Conservation (phyloP, 768 basidiomycete genomes). For the Russula earlei region DNA sequence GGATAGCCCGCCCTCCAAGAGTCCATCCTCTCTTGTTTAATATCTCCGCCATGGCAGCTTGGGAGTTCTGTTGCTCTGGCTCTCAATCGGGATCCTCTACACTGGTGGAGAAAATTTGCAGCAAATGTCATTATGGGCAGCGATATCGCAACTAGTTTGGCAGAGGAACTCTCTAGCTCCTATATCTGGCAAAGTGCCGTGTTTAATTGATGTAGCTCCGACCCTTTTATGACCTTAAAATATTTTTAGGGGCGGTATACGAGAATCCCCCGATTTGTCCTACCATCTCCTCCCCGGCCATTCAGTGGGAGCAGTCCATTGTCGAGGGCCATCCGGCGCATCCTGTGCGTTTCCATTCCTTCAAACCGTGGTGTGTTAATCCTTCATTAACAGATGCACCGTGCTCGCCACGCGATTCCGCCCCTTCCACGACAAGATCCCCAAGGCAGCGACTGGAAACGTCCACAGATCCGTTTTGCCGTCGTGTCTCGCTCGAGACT, state of each 20-base stretch:
- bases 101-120: slow-evolving; percentile 38
- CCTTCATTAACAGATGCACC: slow-evolving; percentile 39
- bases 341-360: slow-evolving; percentile 31
- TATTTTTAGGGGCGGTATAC: slow-evolving; percentile 30
- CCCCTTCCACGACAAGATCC: slow-evolving; percentile 12
- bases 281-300: slow-evolving; percentile 32
- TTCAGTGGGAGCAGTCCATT: slow-evolving; percentile 51
- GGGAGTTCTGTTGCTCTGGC: slow-evolving; percentile 23
- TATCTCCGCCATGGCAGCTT: slow-evolving; percentile 34
- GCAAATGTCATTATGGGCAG: slow-evolving; percentile 29
- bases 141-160: slow-evolving; percentile 28
- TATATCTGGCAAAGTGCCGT: slow-evolving; percentile 36
- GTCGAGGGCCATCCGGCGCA: slow-evolving; percentile 53
- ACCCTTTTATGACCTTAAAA: not conserved
- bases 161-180: slow-evolving; percentile 37
- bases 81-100: slow-evolving; percentile 28
- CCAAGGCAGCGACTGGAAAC: slow-evolving; percentile 37
- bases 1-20: slow-evolving; percentile 24
- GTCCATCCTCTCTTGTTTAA: slow-evolving; percentile 28
- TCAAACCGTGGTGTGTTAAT: not conserved
- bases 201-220: not conserved
- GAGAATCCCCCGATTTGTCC: slow-evolving; percentile 36
- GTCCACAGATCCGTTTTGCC: slow-evolving; percentile 41
- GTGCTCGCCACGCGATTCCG: slow-evolving; percentile 34
- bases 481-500: slow-evolving; percentile 32